Base-by-base conservation (phyloP, 257 asterid genomes). In the Solanum phureja region DNA sequence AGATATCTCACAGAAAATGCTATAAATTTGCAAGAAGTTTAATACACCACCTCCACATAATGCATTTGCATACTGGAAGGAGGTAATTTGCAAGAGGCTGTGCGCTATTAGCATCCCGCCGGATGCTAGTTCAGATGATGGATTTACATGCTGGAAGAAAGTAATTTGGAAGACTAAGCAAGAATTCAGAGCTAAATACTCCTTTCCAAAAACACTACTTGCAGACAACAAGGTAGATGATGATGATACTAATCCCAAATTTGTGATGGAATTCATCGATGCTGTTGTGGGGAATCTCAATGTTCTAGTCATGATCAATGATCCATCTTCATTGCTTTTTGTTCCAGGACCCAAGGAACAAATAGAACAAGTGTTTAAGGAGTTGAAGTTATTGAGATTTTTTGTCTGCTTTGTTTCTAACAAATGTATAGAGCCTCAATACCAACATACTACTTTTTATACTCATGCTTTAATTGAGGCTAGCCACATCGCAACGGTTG, bases 31-130 rank as follows among this genome's bases (percentile, higher is more conserved):
- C n/a, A 71, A 31, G n/a, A 27, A 16, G 4, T 7, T 58, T 2
- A 0, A 1, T 58, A 0, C 3, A 5, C 0, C 6, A 14, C 56
- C 0, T 38, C 3, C 11, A 8, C 1, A 38, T 8, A 3, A 40
- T 7, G 10, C 11, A 56, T 56, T 16, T 18, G 64, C n/a, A 3
- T 18, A 56, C 64, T 56, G 64, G 24, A 19, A 56, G 66, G 24
- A 60, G 11, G 4, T 4, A 74, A 3, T 35, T 74, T 74, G 82
- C 49, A 74, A 35, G 31, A 74, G 44, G 44, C 44, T 40, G 44
- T 40, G 44, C 0, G 62, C 9, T 8, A 40, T 40, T 40, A 40
- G 11, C 44, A 40, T 40, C 44, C 44, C 1, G 11, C 44, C 8
- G 8, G 38, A 35, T 35, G 8, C 7, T 37, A 5, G 37, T 34